phyloP scores from a whole-genome alignment of 2,329 filamentous ascomycete species.

The Cladosporium phlei region DNA sequence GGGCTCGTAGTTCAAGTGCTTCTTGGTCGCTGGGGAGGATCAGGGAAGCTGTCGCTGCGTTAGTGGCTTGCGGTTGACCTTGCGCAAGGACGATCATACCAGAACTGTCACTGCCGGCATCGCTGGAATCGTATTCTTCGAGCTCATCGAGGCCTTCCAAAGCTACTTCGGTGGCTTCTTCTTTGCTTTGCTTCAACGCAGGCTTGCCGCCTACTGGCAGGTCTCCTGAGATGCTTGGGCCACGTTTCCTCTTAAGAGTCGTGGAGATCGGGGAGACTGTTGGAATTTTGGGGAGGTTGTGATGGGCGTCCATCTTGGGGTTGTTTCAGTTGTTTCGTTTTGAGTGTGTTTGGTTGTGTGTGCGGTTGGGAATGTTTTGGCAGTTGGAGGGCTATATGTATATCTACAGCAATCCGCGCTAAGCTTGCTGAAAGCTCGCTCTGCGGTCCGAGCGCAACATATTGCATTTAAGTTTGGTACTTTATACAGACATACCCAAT shows the following conservation, averaged over 20 bases:
- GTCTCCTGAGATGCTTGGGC: constrained; percentile 12
- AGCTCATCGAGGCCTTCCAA: neutral
- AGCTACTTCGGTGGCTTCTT: neutral
- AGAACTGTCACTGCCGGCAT: constrained; percentile 2
- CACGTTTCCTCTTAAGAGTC: constrained; percentile 12
- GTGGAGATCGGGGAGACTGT: constrained; percentile 6
- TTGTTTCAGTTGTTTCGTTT: neutral
- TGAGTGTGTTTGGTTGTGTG: neutral
- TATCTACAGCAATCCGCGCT: neutral
- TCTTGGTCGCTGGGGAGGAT: constrained; percentile 1
- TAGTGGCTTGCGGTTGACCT: too few species aligned
- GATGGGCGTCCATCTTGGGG: neutral
- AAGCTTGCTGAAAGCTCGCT: too few species aligned
- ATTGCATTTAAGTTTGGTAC: too few species aligned
- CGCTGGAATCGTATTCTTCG: neutral
- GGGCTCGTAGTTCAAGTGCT: constrained; percentile 6
- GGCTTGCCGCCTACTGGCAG: constrained; percentile 7
- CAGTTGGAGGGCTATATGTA: neutral
- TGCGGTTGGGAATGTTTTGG: neutral
- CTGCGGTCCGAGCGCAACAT: too few species aligned
- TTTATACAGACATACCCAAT: too few species aligned
- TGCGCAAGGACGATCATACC: too few species aligned
- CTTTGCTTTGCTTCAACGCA: constrained; percentile 3
- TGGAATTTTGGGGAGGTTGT: neutral
- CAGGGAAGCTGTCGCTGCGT: neutral